A percentile compares a stretch with the other conserved stretches of the same genome.
phyloP scores from a whole-genome alignment of 1,284 basidiomycete species.

The Salmacisia buchloeana region DNA sequence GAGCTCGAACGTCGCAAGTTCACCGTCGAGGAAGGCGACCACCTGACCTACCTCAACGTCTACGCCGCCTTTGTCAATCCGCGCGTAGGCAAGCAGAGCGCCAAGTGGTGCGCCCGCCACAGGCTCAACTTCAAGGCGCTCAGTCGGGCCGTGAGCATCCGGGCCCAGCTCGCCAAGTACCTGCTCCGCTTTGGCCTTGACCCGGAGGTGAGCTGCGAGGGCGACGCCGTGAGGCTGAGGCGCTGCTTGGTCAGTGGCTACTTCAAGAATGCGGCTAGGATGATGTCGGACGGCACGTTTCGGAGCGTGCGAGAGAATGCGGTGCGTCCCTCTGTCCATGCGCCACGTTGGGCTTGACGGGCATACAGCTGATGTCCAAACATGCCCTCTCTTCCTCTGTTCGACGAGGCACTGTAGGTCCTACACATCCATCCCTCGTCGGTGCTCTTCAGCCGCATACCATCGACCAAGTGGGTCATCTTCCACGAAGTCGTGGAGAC shows the following conservation, averaged over 20 bases:
- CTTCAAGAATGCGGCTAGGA: constrained; percentile 85
- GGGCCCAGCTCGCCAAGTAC: constrained; percentile 85
- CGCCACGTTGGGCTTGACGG: no score
- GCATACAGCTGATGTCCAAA: no score
- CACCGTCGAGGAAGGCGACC: constrained; percentile 94
- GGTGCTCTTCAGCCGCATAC: constrained; percentile 85
- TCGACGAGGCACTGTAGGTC: constrained; percentile 55
- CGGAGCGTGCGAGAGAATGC: constrained; percentile 72
- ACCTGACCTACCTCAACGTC: constrained; percentile 82
- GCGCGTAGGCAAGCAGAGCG: constrained; percentile 68
- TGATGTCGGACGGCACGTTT: constrained; percentile 84
- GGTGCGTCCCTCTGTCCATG: constrained; percentile 54
- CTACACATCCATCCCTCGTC: constrained; percentile 88
- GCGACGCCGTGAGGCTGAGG: constrained; percentile 70
- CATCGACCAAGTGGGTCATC: constrained; percentile 82
- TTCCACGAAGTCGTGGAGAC: constrained; percentile 95
- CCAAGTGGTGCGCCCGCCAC: constrained; percentile 86
- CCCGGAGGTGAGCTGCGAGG: constrained; percentile 60
- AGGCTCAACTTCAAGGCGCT: constrained; percentile 85
- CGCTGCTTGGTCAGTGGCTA: constrained; percentile 85
- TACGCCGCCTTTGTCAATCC: constrained; percentile 78
- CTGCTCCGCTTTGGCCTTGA: constrained; percentile 79
- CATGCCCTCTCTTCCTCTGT: not conserved
- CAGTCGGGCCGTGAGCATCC: constrained; percentile 83
- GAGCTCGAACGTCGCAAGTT: constrained; percentile 89